Evolutionary conservation across 441 rosid genomes (phyloP).

Genomic region (Gossypium schwendimanii): DNA sequence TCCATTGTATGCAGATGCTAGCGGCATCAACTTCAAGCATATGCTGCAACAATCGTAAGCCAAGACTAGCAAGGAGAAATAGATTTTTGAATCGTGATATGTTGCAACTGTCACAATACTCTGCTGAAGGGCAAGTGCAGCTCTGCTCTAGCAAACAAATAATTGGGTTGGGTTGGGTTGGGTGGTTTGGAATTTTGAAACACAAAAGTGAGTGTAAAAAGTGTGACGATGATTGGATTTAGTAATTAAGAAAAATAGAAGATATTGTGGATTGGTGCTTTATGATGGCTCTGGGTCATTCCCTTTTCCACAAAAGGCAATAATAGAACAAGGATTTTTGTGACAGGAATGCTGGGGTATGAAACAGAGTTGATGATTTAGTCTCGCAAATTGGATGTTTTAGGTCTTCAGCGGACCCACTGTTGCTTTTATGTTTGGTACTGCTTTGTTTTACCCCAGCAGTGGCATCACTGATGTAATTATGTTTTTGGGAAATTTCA

Average conservation of each 20-base stretch:
- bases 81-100: neutral
- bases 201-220: neutral
- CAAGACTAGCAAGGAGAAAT: neutral
- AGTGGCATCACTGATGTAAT: neutral
- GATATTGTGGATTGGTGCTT: neutral
- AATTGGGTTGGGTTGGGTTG: neutral
- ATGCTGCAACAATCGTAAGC: neutral
- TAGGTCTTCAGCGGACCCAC: neutral
- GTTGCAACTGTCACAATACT: neutral
- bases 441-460: neutral
- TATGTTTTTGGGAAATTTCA: neutral
- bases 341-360: neutral
- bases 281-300: neutral
- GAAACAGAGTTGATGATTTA: neutral
- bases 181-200: conserved; percentile 1
- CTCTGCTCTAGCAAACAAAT: neutral
- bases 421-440: neutral
- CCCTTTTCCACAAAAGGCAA: neutral
- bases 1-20: neutral
- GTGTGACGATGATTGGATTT: neutral
- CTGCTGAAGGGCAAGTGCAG: neutral
- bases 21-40: neutral
- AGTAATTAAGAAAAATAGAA: neutral
- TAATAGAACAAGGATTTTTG: no score
- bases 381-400: neutral